Percentiles rank a stretch among this genome's conserved stretches.
phyloP scores from a whole-genome alignment of 1,284 basidiomycete genomes.

The Anthracocystis setariae region DNA sequence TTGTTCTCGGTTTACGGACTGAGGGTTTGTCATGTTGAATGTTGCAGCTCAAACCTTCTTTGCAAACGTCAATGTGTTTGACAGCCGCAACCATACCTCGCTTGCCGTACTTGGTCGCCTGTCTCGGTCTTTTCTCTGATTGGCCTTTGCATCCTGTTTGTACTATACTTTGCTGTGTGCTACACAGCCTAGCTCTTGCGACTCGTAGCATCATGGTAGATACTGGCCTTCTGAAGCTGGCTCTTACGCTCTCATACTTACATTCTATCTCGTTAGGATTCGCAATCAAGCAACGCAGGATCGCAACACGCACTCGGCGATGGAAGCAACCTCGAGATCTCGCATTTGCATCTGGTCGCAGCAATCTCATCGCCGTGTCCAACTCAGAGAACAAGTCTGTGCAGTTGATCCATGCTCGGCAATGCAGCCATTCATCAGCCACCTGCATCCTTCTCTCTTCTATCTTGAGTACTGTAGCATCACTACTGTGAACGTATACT shows the following conservation, averaged over 20 bases:
- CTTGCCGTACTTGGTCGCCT: not conserved
- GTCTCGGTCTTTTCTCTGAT: not conserved
- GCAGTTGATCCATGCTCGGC: not conserved
- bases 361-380: not conserved
- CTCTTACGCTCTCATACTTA: not conserved
- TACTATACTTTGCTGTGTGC: not conserved
- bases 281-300: too few species aligned
- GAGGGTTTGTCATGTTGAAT: too few species aligned
- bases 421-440: not conserved
- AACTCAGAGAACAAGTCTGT: not conserved
- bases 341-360: not conserved
- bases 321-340: too few species aligned
- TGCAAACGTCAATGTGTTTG: conserved; percentile 8
- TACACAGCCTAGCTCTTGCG: not conserved
- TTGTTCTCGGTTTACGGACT: too few species aligned
- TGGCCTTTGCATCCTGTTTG: not conserved
- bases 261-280: not conserved
- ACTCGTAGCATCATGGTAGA: not conserved
- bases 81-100: conserved; percentile 1
- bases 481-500: too few species aligned
- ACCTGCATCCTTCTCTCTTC: not conserved
- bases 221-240: not conserved
- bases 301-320: too few species aligned
- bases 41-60: conserved; percentile 8
- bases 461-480: too few species aligned